Base-by-base conservation (phyloP, 2,329 filamentous ascomycete species). In the Thermoascus crustaceus region DNA sequence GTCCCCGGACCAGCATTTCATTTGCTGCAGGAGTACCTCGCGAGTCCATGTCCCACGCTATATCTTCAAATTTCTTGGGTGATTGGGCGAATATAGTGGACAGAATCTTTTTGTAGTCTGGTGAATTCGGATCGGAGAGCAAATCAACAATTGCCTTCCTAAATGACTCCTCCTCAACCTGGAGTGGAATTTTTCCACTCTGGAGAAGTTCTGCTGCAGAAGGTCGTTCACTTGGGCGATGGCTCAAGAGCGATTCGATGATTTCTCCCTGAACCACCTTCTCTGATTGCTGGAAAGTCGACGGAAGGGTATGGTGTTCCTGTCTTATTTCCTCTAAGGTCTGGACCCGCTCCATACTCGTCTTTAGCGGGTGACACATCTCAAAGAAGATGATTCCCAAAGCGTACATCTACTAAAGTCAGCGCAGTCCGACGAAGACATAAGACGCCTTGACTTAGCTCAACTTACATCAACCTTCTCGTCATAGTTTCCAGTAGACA, bases 311-410 rank as follows among this genome's bases (percentile, higher is more conserved):
- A 24, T 86, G 80, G 8, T 77, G 68, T 24, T 76, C 75, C 46
- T 78, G 72, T 30, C 85, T 75, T 26, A 95, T 70, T 36, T 73
- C 67, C 34, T 81, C 73, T 18, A 95, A 69, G 3, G 88, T 70
- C 25, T 71, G 64, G 41, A 75, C 72, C 25, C 78, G 67, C 51
- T 82, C 78, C 73, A 80, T 80, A 2, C 65, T 69, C 1, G 78
- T 81, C 11, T 66, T 65, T 29, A 81, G 60, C 3, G 72, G 64
- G 45, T 76, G 69, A 52, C 84, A 93, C 91, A 98, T 98, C 61
- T 98, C 91, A 48, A 95, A 96, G 64, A 98, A 94, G 38, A 98
- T 96, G 44, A 98, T 84, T 0, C 91, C 91, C 26, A 98, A 71
- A 0, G 89, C 95, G 56, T 91, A 98, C 89, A 98, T 96, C 73